Conservation (phyloP, 2,329 filamentous ascomycete genomes). For the Ophiostoma quercus region DNA sequence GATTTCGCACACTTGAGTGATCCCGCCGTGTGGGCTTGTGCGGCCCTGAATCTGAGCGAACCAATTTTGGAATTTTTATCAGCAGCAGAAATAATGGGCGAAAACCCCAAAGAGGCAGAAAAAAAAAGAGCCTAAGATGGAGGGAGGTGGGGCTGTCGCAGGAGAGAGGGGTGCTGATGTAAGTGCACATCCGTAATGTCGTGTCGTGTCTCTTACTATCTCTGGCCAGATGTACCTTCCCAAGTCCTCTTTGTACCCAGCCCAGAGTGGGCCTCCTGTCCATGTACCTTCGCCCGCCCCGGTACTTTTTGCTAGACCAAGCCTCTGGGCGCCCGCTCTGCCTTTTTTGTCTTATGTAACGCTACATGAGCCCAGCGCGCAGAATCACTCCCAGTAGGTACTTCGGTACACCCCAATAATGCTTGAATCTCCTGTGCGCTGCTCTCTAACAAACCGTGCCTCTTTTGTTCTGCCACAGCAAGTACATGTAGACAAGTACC, state of each 20-base stretch:
- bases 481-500: neutral
- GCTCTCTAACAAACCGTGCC: neutral
- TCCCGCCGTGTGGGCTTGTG: neutral
- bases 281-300: conserved; percentile 1
- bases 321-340: neutral
- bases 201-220: neutral
- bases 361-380: neutral
- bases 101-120: neutral
- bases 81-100: neutral
- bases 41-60: neutral
- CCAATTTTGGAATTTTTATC: neutral
- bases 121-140: neutral
- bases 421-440: neutral
- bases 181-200: neutral
- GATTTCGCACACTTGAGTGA: neutral
- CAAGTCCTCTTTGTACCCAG: neutral
- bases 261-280: neutral
- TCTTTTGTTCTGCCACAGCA: neutral
- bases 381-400: neutral
- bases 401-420: neutral
- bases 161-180: conserved; percentile 10
- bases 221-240: neutral
- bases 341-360: conserved; percentile 11
- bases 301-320: conserved; percentile 5
- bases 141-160: conserved; percentile 10